Evolutionary conservation across 768 basidiomycete genomes (phyloP).

Genomic region (Leucocoprinus leucothites): DNA sequence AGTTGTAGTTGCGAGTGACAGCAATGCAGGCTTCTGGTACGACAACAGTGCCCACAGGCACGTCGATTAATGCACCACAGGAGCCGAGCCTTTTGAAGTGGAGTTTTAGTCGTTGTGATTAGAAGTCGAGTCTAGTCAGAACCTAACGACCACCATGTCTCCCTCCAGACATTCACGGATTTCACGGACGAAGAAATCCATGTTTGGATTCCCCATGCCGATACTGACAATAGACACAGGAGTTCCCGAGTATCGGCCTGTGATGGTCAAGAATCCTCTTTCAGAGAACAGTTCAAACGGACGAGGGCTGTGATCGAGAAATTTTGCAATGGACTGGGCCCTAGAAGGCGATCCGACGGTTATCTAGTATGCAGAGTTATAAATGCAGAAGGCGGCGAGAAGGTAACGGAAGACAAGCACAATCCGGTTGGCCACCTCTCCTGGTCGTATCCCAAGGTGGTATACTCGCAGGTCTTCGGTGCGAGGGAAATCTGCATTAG

Average conservation of each 20-base stretch:
- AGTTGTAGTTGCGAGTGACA: constrained; percentile 74
- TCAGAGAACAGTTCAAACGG: constrained; percentile 67
- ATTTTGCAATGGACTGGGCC: constrained; percentile 54
- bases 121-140: constrained; percentile 9
- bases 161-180: constrained; percentile 70
- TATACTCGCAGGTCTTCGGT: constrained; percentile 74
- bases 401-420: constrained; percentile 44
- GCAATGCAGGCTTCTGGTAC: constrained; percentile 67
- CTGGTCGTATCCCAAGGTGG: constrained; percentile 70
- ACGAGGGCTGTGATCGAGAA: constrained; percentile 56
- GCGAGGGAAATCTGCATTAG: constrained; percentile 65
- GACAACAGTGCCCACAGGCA: constrained; percentile 75
- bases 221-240: constrained; percentile 76
- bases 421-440: constrained; percentile 81
- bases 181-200: constrained; percentile 85
- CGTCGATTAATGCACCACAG: constrained; percentile 66
- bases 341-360: constrained; percentile 76
- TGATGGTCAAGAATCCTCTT: constrained; percentile 73
- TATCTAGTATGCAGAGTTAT: constrained; percentile 37
- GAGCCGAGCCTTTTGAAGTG: constrained; percentile 56
- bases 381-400: no score
- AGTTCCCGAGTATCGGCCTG: constrained; percentile 58
- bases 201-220: constrained; percentile 81
- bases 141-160: constrained; percentile 52
- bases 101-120: no score